phyloP scores from a whole-genome alignment of 2,329 filamentous ascomycete genomes.

The Alternaria gaisen region DNA sequence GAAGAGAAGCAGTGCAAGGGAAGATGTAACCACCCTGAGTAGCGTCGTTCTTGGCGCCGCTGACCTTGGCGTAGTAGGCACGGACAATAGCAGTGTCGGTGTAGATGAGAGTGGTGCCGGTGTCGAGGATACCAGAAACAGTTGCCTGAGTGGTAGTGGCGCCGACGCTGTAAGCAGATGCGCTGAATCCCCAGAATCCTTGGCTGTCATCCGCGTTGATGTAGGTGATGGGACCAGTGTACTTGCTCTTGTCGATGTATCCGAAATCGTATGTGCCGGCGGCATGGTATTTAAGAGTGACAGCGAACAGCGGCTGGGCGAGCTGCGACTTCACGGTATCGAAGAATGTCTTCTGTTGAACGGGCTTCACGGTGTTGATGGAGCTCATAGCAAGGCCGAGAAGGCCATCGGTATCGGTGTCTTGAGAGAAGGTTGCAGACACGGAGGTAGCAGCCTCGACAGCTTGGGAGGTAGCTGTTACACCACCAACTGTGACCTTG shows the following conservation, averaged over 20 bases:
- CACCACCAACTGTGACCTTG: conserved; percentile 67
- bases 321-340: conserved; percentile 65
- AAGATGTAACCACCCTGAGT: conserved; percentile 65
- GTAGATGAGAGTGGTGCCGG: conserved; percentile 73
- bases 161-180: conserved; percentile 66
- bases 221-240: conserved; percentile 67
- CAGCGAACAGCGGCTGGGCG: conserved; percentile 65
- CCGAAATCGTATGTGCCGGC: conserved; percentile 65
- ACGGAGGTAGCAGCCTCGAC: conserved; percentile 71
- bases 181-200: conserved; percentile 70
- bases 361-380: conserved; percentile 66
- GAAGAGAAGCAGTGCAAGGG: conserved; percentile 60
- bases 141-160: conserved; percentile 48
- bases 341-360: conserved; percentile 65
- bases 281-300: conserved; percentile 62
- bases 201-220: conserved; percentile 64
- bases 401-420: conserved; percentile 66
- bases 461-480: conserved; percentile 68
- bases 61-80: conserved; percentile 68
- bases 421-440: conserved; percentile 61
- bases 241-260: conserved; percentile 66
- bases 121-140: conserved; percentile 71
- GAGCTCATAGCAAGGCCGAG: conserved; percentile 67
- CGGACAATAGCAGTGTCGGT: conserved; percentile 62
- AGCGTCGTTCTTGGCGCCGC: conserved; percentile 59